Evolutionary conservation across 1,139 yeast species (phyloP), one percentile per base, ranked within the genome.

Genomic region (Diutina rugosa): DNA sequence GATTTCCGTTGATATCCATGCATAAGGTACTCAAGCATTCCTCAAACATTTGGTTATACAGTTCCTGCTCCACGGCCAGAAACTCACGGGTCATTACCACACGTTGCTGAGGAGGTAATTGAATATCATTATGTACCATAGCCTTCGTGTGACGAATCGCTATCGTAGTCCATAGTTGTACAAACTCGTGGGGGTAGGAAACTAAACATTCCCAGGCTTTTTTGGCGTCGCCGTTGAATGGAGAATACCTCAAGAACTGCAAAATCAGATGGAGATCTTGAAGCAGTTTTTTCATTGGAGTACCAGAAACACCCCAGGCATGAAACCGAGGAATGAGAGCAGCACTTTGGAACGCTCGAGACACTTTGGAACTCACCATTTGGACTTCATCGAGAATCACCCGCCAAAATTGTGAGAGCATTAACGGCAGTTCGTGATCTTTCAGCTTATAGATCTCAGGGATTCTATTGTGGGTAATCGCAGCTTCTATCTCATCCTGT

Each of bases 271-370:
- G 96, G 86, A 57, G 79, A 82, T 57, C 90, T 54, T 73, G 71
- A 58, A 88, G 70, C 54, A 80, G 75, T 61, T 80, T 81, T 60
- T 83, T 81, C 10, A 90, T 86, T 0, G 98, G 96, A 0, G 99
- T 93, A 6, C 99, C 99, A 0, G 96, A 87, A 0, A 90, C 97
- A 7, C 96, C 97, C 98, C 98, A 93, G 0, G 96, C 83, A 70
- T 93, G 97, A 56, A 82, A 80, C 56, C 97, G 73, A 4, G 96
- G 95, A 29, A 93, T 81, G 48, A 87, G 72, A 3, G 88, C 75
- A 0, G 97, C 90, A 58, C 90, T 88, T 60, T 81, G 83, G 30
- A 95, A 90, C 1, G 95, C 90, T 55, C 87, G 79, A 1, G 93
- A 81, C 1, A 82, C 76, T 26, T 86, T 84, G 5, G 84, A 80